Conservation (phyloP, 495 filamentous ascomycete genomes). For the Penicillium ochrochloron region DNA sequence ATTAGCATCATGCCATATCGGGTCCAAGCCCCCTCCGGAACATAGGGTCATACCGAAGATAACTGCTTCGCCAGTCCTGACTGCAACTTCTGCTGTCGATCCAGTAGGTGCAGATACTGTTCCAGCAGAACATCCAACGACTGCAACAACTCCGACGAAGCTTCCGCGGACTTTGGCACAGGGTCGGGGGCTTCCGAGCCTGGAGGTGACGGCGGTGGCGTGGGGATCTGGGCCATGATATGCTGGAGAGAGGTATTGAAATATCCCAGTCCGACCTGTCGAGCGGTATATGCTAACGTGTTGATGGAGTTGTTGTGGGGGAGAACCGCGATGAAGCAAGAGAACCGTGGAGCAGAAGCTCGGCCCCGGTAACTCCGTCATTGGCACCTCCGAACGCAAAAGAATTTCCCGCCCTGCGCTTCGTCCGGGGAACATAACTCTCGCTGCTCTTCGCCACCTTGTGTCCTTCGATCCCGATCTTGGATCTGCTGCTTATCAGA, state of each 20-base stretch:
- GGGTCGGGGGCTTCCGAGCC: constrained; percentile 36
- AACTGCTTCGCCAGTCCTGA: constrained; percentile 52
- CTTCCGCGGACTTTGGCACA: constrained; percentile 29
- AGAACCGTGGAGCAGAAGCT: constrained; percentile 33
- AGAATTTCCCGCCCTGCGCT: constrained; percentile 48
- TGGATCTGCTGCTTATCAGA: background rate
- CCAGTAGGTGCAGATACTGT: constrained; percentile 69
- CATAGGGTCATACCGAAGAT: constrained; percentile 52
- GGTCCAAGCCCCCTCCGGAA: background rate
- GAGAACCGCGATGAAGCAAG: constrained; percentile 2
- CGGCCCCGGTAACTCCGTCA: constrained; percentile 54
- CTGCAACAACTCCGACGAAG: constrained; percentile 34
- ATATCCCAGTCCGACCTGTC: background rate
- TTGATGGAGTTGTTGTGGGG: background rate
- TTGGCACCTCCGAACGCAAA: constrained; percentile 40
- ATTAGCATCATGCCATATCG: constrained; percentile 24
- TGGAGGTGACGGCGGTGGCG: constrained; percentile 43
- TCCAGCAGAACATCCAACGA: constrained; percentile 68
- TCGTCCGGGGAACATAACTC: constrained; percentile 13
- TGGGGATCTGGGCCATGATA: constrained; percentile 43
- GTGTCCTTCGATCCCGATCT: background rate
- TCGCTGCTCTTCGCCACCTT: constrained; percentile 17
- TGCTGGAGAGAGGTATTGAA: background rate
- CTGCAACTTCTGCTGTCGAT: constrained; percentile 69
- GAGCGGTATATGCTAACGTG: background rate